These are phyloP conservation scores for Hypsizygus marmoreus DNA, from an alignment of 768 basidiomycete genomes.

Conservation along the genomic window DNA sequence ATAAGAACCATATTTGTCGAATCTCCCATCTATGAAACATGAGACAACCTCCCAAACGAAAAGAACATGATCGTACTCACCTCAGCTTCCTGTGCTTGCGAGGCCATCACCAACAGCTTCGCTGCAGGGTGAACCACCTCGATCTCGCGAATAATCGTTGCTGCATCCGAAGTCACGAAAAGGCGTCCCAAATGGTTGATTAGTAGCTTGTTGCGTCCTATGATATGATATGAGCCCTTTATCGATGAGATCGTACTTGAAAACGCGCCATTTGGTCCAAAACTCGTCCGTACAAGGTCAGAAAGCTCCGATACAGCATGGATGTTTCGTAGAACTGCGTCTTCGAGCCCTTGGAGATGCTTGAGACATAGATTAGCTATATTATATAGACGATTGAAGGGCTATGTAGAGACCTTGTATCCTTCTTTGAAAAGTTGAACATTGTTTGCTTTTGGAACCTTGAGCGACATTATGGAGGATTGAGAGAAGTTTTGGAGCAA, in stretches of 20 bases:
- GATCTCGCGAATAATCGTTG: conserved; percentile 96
- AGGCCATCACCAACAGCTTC: conserved; percentile 98
- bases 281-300: conserved; percentile 94
- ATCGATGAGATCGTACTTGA: neutral
- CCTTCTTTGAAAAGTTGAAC: conserved; percentile 97
- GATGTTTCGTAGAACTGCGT: conserved; percentile 96
- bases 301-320: conserved; percentile 94
- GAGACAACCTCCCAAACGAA: conserved; percentile 2
- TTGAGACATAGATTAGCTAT: conserved; percentile 25
- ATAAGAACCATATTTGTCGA: conserved; percentile 96
- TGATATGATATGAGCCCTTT: conserved; percentile 3
- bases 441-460: conserved; percentile 90
- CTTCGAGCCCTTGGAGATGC: conserved; percentile 90
- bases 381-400: neutral
- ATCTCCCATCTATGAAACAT: conserved; percentile 81
- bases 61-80: conserved; percentile 44
- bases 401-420: conserved; percentile 68
- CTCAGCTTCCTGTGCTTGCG: conserved; percentile 94
- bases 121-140: conserved; percentile 99
- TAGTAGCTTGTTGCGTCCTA: conserved; percentile 96
- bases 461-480: conserved; percentile 72
- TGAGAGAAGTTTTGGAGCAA: conserved; percentile 8
- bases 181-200: conserved; percentile 96
- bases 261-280: conserved; percentile 88
- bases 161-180: conserved; percentile 98